Base-by-base conservation (phyloP, 371 early-diverging fungal genomes). In the Apophysomyces elegans region DNA sequence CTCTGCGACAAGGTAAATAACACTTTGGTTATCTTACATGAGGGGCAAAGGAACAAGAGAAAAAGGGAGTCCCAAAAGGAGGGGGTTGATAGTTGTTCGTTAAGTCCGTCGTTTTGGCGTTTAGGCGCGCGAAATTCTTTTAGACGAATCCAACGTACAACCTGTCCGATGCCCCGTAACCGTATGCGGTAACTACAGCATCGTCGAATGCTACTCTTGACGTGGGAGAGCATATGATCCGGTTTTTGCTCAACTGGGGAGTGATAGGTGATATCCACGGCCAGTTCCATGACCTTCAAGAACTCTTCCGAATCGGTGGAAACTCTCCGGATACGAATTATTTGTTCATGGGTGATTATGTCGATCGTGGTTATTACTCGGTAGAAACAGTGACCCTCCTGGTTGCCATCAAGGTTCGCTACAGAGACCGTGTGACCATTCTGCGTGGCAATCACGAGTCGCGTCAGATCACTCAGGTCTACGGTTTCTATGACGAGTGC, bases 331-430 rank as follows among this genome's bases (percentile, higher is more conserved):
- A 93, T 65, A 99, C 99, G 26, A 97, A 95, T 78, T 99, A 99
- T 79, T 88, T 98, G 65, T 99, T 99, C 76, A 98, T 99, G 98
- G 99, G 99, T 26, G 99, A 99, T 74, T 99, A 98, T 88, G 99
- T 99, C 9, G 99, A 99, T 84, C 90, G 99, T 62, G 99, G 99
- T 18, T 98, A 97, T 80, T 97, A 98, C 84, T 95, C 95, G 71
- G 86, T 99, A 62, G 99, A 99, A 75, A 98, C 99, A 6, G 94
- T 99, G 66, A 93, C 97, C 32, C 74, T 99, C 61, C 79, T 99
- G 46, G 88, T 99, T 73, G 92, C 90, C 18, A 86, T 99, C 63
- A 99, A 99, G 85, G 96, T 96, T 63, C 92, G 88, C 78, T 95
- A 96, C 84, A 99, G 99, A 36, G 96, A 97, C 68, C 94, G 96